Evolutionary conservation across 495 filamentous ascomycete genomes (phyloP).

Genomic region (Penicillium mononematosum): DNA sequence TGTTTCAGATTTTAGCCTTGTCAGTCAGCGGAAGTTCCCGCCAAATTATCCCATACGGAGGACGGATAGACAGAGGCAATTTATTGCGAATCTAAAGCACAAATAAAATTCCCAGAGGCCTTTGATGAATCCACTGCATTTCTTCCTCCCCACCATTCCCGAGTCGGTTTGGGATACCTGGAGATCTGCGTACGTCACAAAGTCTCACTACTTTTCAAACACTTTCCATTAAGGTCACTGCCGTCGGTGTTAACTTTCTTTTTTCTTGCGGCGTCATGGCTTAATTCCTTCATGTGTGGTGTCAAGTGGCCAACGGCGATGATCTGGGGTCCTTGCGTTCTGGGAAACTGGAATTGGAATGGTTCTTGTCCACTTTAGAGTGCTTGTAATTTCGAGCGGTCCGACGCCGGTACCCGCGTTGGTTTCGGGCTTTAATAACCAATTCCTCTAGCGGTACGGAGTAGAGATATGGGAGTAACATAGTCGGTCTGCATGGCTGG

Average conservation of each 20-base stretch:
- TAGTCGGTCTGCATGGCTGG: conserved; percentile 1
- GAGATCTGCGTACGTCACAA: conserved; percentile 12
- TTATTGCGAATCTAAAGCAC: neutral
- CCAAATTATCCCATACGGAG: conserved; percentile 7
- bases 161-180: neutral
- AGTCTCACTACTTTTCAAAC: neutral
- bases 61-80: neutral
- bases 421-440: neutral
- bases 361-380: neutral
- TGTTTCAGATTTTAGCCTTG: conserved; percentile 42
- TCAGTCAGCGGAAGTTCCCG: conserved; percentile 27
- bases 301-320: neutral
- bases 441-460: neutral
- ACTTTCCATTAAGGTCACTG: conserved; percentile 4
- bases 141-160: conserved; percentile 6
- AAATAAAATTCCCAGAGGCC: neutral
- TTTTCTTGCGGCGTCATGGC: neutral
- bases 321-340: conserved; percentile 3
- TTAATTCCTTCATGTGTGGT: neutral
- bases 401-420: neutral
- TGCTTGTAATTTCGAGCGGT: neutral
- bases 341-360: neutral
- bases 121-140: neutral
- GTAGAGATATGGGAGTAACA: neutral
- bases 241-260: conserved; percentile 3